Evolutionary conservation across 352 stramenopile genomes (phyloP).

Genomic region (Proteromonas lacertae): DNA sequence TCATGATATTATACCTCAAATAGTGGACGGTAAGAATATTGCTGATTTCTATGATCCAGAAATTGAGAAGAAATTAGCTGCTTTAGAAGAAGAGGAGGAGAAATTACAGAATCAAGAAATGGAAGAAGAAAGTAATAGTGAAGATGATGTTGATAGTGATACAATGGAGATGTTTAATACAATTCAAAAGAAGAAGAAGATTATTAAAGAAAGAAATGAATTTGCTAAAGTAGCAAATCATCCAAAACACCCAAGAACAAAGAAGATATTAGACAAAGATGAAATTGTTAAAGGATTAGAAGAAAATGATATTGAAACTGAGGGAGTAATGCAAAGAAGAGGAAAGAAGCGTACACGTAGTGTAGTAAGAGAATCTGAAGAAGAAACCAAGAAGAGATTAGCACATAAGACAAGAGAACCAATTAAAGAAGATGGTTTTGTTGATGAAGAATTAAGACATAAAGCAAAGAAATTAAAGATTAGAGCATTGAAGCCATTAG

Average conservation of each 20-base stretch:
- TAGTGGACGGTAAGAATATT: conserved; percentile 99
- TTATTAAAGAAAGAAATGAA: conserved; percentile 13
- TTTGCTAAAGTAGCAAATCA: conserved; percentile 34
- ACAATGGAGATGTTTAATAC: conserved; percentile 43
- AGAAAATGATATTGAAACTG: no score
- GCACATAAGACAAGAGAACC: no score
- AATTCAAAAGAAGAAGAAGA: conserved; percentile 61
- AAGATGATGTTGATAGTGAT: conserved; percentile 69
- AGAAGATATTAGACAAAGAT: conserved; percentile 18
- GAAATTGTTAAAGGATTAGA: no score
- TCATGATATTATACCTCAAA: conserved; percentile 85
- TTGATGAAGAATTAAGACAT: no score
- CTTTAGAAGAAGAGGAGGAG: conserved; percentile 81
- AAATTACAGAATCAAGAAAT: conserved; percentile 47
- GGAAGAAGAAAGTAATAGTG: conserved; percentile 25
- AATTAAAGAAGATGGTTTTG: no score
- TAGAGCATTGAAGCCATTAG: no score
- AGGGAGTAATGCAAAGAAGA: no score
- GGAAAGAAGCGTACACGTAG: no score
- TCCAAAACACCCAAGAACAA: conserved; percentile 38
- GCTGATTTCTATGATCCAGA: conserved; percentile 90
- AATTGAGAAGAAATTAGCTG: conserved; percentile 71
- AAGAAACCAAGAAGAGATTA: no score
- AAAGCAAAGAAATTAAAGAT: no score
- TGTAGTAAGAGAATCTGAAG: no score